phyloP scores from a whole-genome alignment of 2,329 filamentous ascomycete genomes.

The Pyricularia pennisetigena region DNA sequence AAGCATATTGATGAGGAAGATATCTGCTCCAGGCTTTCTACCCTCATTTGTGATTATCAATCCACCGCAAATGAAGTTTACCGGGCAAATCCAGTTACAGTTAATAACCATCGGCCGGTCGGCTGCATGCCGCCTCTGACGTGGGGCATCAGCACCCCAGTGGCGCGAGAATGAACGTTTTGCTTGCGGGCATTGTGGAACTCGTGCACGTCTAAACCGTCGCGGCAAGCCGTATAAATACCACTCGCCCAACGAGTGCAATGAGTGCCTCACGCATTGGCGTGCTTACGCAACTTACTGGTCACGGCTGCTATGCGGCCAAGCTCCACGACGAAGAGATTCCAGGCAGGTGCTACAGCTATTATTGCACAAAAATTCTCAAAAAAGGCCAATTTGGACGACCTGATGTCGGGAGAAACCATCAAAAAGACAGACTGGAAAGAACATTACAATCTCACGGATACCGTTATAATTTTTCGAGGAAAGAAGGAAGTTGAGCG shows the following conservation, averaged over 20 bases:
- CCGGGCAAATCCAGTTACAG: constrained; percentile 22
- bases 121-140: too few species aligned
- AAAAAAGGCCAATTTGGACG: constrained; percentile 87
- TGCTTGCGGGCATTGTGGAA: too few species aligned
- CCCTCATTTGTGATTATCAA: constrained; percentile 24
- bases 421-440: constrained; percentile 76
- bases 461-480: constrained; percentile 61
- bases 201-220: too few species aligned
- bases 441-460: constrained; percentile 76
- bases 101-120: too few species aligned
- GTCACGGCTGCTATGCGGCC: constrained; percentile 81
- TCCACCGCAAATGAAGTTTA: constrained; percentile 21
- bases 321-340: constrained; percentile 65
- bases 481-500: constrained; percentile 83
- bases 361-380: constrained; percentile 86
- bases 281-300: constrained; percentile 87
- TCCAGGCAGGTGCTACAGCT: constrained; percentile 76
- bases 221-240: too few species aligned
- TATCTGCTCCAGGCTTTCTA: constrained; percentile 19
- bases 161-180: too few species aligned
- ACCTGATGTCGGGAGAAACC: constrained; percentile 57
- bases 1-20: constrained; percentile 10
- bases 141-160: too few species aligned
- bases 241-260: too few species aligned
- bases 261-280: constrained; percentile 31